A percentile compares a stretch with the other conserved stretches of the same genome.
Conservation (phyloP, 1,284 basidiomycete genomes). For the Agaricales sp. region DNA sequence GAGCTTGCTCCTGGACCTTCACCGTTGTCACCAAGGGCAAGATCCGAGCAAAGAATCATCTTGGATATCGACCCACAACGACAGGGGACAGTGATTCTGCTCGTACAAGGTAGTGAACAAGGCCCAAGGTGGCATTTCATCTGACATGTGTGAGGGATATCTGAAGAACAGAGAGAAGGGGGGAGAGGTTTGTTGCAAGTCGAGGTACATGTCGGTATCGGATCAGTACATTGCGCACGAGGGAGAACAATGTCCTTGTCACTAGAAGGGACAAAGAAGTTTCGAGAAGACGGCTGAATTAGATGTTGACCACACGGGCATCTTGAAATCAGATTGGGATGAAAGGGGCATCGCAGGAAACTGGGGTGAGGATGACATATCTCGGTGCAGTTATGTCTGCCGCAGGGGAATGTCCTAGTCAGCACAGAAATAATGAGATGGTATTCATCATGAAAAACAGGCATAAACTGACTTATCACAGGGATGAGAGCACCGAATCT, state of each 20-base stretch:
- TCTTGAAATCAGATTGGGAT: conserved; percentile 53
- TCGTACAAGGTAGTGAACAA: conserved; percentile 63
- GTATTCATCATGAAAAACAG: conserved; percentile 1
- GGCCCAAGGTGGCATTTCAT: conserved; percentile 45
- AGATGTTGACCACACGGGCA: conserved; percentile 76
- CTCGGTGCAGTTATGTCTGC: conserved; percentile 59
- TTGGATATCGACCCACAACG: conserved; percentile 66
- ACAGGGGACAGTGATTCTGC: conserved; percentile 62
- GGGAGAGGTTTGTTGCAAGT: conserved; percentile 56
- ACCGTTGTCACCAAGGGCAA: conserved; percentile 15
- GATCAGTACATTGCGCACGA: conserved; percentile 57
- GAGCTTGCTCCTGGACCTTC: conserved; percentile 12
- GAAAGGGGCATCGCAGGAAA: conserved; percentile 56
- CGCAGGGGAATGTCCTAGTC: conserved; percentile 71
- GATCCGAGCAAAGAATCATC: conserved; percentile 37
- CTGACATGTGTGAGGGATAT: conserved; percentile 64
- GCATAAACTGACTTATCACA: conserved; percentile 45
- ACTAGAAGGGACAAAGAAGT: conserved; percentile 25
- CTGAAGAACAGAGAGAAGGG: conserved; percentile 12
- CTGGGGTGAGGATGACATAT: conserved; percentile 64
- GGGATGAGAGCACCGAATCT: conserved; percentile 48
- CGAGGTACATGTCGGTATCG: conserved; percentile 70
- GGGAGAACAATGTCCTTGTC: conserved; percentile 11
- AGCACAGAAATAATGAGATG: conserved; percentile 4
- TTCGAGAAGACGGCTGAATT: conserved; percentile 29